Percentiles rank a stretch among this genome's conserved stretches.
Conservation (phyloP, 441 rosid species). For the Populus tomentosa region DNA sequence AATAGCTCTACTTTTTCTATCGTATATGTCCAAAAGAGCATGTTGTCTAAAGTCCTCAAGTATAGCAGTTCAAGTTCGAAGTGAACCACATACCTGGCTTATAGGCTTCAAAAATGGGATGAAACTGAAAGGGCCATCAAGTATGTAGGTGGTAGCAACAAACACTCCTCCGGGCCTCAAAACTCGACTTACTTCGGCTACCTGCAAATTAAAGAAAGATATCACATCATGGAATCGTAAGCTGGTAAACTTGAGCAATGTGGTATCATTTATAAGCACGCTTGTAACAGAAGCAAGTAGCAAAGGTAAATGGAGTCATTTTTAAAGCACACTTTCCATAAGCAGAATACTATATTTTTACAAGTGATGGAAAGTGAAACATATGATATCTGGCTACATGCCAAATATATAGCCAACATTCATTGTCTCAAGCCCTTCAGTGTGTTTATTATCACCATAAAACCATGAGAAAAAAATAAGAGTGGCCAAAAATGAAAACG, state of each 20-base stretch:
- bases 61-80: background rate
- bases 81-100: conserved; percentile 42
- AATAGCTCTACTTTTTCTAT: background rate
- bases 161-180: conserved; percentile 82
- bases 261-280: background rate
- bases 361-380: background rate
- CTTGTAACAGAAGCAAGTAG: background rate
- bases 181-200: conserved; percentile 87
- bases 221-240: background rate
- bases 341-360: background rate
- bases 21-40: background rate
- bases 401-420: background rate
- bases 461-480: background rate
- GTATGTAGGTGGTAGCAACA: conserved; percentile 61
- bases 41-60: background rate
- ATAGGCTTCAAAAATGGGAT: conserved; percentile 48
- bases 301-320: background rate
- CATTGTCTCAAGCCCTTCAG: background rate
- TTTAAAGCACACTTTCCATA: background rate
- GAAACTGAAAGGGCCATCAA: conserved; percentile 52
- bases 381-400: background rate
- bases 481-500: background rate
- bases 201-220: conserved; percentile 33
- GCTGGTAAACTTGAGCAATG: background rate
- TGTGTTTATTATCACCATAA: background rate